Percentiles rank a stretch among this genome's conserved stretches.
phyloP scores from a whole-genome alignment of 345 rosid species.

The Populus euphratica region DNA sequence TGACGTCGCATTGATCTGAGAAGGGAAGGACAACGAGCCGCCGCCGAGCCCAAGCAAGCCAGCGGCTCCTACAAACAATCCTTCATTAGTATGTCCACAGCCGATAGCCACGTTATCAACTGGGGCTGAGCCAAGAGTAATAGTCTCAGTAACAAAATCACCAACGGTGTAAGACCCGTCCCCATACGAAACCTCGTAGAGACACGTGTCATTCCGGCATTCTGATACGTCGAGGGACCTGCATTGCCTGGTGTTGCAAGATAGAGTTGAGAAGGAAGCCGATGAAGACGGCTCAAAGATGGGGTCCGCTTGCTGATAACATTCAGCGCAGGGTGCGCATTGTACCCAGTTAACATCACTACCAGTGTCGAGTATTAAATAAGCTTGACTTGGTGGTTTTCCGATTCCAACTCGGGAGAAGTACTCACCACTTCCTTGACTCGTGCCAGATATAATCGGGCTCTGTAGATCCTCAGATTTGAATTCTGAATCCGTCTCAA shows the following conservation, averaged over 20 bases:
- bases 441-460: constrained; percentile 68
- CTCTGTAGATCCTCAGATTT: constrained; percentile 39
- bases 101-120: constrained; percentile 68
- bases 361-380: constrained; percentile 82
- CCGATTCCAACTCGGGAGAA: constrained; percentile 84
- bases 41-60: constrained; percentile 92
- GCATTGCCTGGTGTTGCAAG: constrained; percentile 60
- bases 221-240: constrained; percentile 60
- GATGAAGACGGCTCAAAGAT: constrained; percentile 73
- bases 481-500: constrained; percentile 17
- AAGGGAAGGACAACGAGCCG: constrained; percentile 68
- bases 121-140: constrained; percentile 57
- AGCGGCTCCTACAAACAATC: constrained; percentile 75
- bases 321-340: constrained; percentile 81
- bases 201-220: constrained; percentile 66
- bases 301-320: constrained; percentile 86
- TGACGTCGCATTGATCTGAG: constrained; percentile 61
- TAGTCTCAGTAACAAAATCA: constrained; percentile 69
- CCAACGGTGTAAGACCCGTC: constrained; percentile 90
- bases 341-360: constrained; percentile 93
- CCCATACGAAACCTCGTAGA: constrained; percentile 82
- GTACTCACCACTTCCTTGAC: constrained; percentile 95
- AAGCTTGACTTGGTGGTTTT: constrained; percentile 58
- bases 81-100: constrained; percentile 84
- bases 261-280: constrained; percentile 55